phyloP scores from a whole-genome alignment of 1,284 basidiomycete species.

The Paramarasmius palmivorus region DNA sequence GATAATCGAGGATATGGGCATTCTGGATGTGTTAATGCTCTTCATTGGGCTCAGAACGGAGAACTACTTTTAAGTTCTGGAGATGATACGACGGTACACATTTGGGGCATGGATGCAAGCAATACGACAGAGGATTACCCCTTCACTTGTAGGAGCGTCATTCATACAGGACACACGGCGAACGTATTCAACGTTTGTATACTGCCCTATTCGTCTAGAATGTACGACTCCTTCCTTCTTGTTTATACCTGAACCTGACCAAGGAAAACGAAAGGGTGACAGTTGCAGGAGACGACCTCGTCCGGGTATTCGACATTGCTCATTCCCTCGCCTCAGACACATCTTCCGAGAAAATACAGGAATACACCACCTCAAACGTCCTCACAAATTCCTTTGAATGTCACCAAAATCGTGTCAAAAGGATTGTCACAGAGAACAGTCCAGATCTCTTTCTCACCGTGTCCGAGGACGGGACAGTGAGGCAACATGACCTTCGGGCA shows the following conservation, averaged over 20 bases:
- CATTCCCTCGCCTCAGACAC: conserved; percentile 39
- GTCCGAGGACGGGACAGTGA: conserved; percentile 63
- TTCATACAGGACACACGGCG: conserved; percentile 77
- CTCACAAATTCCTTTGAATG: conserved; percentile 63
- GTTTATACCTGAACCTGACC: conserved; percentile 21
- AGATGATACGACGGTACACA: conserved; percentile 80
- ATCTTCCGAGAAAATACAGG: conserved; percentile 32
- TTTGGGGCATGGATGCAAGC: conserved; percentile 63
- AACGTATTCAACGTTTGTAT: conserved; percentile 91
- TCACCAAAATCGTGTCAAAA: conserved; percentile 72
- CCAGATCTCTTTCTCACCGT: conserved; percentile 86
- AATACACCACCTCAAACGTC: conserved; percentile 45
- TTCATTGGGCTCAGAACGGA: conserved; percentile 82
- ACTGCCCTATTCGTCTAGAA: conserved; percentile 72
- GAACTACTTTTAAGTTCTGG: conserved; percentile 75
- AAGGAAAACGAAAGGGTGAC: conserved; percentile 50
- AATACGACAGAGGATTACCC: conserved; percentile 47
- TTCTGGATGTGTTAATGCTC: conserved; percentile 78
- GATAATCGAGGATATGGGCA: conserved; percentile 52
- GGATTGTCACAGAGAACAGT: conserved; percentile 82
- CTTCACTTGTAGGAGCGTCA: conserved; percentile 61
- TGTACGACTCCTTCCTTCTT: conserved; percentile 41
- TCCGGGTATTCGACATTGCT: conserved; percentile 82
- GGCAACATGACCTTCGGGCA: conserved; percentile 86
- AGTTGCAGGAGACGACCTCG: conserved; percentile 78